A percentile compares a stretch with the other conserved stretches of the same genome.
These are phyloP conservation scores for Pachyrhizus erosus DNA, from an alignment of 306 rosid genomes.

Conservation along the genomic window DNA sequence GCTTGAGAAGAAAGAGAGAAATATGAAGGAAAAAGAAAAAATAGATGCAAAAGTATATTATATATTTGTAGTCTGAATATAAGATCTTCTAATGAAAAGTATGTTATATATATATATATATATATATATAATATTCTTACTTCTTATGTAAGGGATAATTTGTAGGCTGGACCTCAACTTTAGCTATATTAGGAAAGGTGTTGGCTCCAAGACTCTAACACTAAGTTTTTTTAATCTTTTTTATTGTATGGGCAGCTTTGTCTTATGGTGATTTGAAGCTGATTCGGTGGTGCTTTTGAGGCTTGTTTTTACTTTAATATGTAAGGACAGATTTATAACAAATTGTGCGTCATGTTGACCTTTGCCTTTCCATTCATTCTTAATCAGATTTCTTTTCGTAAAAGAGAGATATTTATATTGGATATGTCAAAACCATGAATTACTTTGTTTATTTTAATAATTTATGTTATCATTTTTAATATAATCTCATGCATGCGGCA, in stretches of 20 bases:
- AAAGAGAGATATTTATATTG: slow-evolving; percentile 11
- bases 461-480: too few species aligned
- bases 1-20: not conserved
- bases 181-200: slow-evolving; percentile 51
- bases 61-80: not conserved
- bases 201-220: not conserved
- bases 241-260: slow-evolving; percentile 1
- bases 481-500: too few species aligned
- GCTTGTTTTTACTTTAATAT: not conserved
- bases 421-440: slow-evolving; percentile 35
- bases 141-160: slow-evolving; percentile 40
- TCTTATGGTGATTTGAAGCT: slow-evolving; percentile 33
- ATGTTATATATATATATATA: not conserved
- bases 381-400: slow-evolving; percentile 35
- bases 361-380: slow-evolving; percentile 26
- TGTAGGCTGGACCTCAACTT: slow-evolving; percentile 30
- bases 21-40: not conserved
- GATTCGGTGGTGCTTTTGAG: slow-evolving; percentile 47
- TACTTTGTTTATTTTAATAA: not conserved
- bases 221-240: not conserved
- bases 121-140: slow-evolving; percentile 30
- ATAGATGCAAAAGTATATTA: too few species aligned
- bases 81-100: not conserved
- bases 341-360: slow-evolving; percentile 40
- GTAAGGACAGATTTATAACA: not conserved